phyloP scores from a whole-genome alignment of 2,329 filamentous ascomycete species.

The Anthostomella pinea region DNA sequence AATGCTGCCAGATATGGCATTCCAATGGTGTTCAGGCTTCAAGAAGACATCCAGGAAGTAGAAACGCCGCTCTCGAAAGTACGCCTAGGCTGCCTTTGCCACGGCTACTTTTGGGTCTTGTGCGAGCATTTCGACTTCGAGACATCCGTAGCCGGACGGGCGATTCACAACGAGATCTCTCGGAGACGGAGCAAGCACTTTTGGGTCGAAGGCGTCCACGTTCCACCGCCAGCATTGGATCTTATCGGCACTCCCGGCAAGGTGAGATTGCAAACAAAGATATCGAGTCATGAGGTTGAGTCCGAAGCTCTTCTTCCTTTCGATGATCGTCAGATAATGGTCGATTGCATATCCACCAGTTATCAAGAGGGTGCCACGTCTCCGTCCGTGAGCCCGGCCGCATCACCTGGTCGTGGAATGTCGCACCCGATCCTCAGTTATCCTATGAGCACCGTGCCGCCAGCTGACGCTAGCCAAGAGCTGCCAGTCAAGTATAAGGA shows the following conservation, averaged over 20 bases:
- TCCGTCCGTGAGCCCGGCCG: constrained; percentile 66
- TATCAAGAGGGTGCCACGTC: constrained; percentile 64
- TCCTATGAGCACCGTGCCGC: constrained; percentile 39
- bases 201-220: constrained; percentile 72
- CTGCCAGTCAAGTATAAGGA: constrained; percentile 68
- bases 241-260: constrained; percentile 55
- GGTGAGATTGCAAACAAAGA: constrained; percentile 41
- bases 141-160: constrained; percentile 62
- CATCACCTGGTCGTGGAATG: constrained; percentile 65
- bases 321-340: constrained; percentile 67
- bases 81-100: constrained; percentile 77
- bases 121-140: constrained; percentile 77
- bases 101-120: constrained; percentile 84
- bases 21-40: constrained; percentile 84
- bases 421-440: constrained; percentile 59
- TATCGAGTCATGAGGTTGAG: constrained; percentile 54
- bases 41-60: constrained; percentile 73
- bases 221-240: constrained; percentile 66
- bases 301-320: constrained; percentile 70
- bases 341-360: constrained; percentile 69
- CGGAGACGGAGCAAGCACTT: constrained; percentile 70
- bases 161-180: constrained; percentile 72
- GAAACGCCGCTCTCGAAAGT: constrained; percentile 69
- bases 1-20: constrained; percentile 77
- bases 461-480: constrained; percentile 44